phyloP scores from a whole-genome alignment of 1,139 yeast genomes.

The Kodamaea ohmeri region DNA sequence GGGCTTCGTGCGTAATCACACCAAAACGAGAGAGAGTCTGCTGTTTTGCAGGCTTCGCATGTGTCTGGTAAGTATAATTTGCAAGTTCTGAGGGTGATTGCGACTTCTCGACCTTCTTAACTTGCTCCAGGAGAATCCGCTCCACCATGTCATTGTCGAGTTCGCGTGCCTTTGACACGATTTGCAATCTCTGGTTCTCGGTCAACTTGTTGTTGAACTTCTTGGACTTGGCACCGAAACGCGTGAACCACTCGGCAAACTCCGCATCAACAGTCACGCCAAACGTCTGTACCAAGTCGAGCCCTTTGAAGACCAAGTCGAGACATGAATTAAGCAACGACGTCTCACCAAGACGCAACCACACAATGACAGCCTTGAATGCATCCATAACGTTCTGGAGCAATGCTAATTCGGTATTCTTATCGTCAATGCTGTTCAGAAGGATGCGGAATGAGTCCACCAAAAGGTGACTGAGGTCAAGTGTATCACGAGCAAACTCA shows the following conservation, averaged over 20 bases:
- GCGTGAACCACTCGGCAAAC: slow-evolving; percentile 54
- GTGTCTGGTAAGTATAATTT: slow-evolving; percentile 25
- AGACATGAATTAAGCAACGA: slow-evolving; percentile 76
- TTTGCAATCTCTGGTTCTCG: slow-evolving; percentile 55
- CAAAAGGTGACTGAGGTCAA: slow-evolving; percentile 71
- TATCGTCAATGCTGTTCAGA: slow-evolving; percentile 24
- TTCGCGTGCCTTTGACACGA: slow-evolving; percentile 54
- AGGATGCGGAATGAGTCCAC: slow-evolving; percentile 63
- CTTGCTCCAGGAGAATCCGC: slow-evolving; percentile 39
- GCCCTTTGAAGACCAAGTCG: slow-evolving; percentile 60
- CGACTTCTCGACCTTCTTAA: slow-evolving; percentile 17
- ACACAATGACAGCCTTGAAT: slow-evolving; percentile 61
- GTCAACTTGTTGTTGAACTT: slow-evolving; percentile 63
- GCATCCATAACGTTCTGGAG: slow-evolving; percentile 45
- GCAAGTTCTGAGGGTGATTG: slow-evolving; percentile 19
- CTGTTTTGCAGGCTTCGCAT: slow-evolving; percentile 33
- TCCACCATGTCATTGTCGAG: slow-evolving; percentile 56
- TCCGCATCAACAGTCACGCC: slow-evolving; percentile 46
- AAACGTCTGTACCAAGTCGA: slow-evolving; percentile 59
- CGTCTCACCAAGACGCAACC: slow-evolving; percentile 80
- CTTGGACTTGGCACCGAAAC: slow-evolving; percentile 63
- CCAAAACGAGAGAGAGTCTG: slow-evolving; percentile 53
- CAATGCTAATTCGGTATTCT: slow-evolving; percentile 15
- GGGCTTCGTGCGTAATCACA: slow-evolving; percentile 34
- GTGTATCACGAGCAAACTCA: slow-evolving; percentile 82